A percentile compares a stretch with the other conserved stretches of the same genome.
Evolutionary conservation across 2,329 filamentous ascomycete genomes (phyloP).

Genomic region (Trichoderma atroviride): DNA sequence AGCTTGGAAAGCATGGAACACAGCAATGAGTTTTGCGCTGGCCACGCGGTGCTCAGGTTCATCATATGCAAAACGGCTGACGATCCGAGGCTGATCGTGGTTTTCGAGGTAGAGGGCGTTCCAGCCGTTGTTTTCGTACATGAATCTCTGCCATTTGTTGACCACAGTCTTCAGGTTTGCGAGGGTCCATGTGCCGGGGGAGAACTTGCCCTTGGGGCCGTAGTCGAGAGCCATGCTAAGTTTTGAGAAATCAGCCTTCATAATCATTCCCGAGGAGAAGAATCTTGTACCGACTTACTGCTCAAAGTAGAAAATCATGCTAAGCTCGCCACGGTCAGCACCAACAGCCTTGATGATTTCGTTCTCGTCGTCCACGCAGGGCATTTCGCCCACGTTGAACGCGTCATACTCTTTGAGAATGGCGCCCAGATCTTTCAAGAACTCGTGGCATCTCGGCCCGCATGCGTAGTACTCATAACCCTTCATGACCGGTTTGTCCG

Average conservation of each 20-base stretch:
- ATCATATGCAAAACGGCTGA: slow-evolving; percentile 58
- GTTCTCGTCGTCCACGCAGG: slow-evolving; percentile 46
- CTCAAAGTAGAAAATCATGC: slow-evolving; percentile 76
- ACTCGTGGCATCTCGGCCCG: slow-evolving; percentile 53
- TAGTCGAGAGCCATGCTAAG: slow-evolving; percentile 54
- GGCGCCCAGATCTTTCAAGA: slow-evolving; percentile 48
- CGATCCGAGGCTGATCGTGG: slow-evolving; percentile 65
- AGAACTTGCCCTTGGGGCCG: slow-evolving; percentile 49
- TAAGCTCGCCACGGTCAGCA: slow-evolving; percentile 60
- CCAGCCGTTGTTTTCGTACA: slow-evolving; percentile 64
- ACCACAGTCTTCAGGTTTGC: slow-evolving; percentile 56
- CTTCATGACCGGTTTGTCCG: slow-evolving; percentile 38
- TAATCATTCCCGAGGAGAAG: not conserved
- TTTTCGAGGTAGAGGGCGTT: slow-evolving; percentile 68
- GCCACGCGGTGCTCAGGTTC: slow-evolving; percentile 51
- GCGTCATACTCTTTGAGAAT: slow-evolving; percentile 51
- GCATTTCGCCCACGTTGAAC: slow-evolving; percentile 58
- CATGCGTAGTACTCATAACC: slow-evolving; percentile 55
- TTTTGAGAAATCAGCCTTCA: not conserved
- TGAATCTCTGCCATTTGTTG: slow-evolving; percentile 61
- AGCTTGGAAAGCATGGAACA: slow-evolving; percentile 58
- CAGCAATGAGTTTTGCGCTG: slow-evolving; percentile 62
- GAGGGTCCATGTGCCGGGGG: slow-evolving; percentile 48
- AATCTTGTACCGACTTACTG: slow-evolving; percentile 43
- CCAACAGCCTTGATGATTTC: slow-evolving; percentile 54